A percentile compares a stretch with the other conserved stretches of the same genome.
Conservation (phyloP, 2,329 filamentous ascomycete species). For the Talaromyces sp. region DNA sequence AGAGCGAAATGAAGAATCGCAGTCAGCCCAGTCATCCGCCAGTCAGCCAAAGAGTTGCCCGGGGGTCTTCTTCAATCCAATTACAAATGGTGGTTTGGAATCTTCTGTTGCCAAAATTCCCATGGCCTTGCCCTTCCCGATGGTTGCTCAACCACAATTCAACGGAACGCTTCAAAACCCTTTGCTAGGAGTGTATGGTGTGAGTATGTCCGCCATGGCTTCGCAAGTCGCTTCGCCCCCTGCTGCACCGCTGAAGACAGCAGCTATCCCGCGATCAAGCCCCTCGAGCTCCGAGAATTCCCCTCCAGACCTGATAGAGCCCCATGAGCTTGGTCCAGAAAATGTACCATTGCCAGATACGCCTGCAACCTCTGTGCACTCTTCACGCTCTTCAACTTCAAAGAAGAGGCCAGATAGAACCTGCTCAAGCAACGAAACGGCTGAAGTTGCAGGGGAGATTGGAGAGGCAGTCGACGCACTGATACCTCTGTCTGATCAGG, state of each 20-base stretch:
- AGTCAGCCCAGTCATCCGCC: slow-evolving; percentile 1
- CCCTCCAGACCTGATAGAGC: not conserved
- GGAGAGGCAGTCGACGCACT: no score
- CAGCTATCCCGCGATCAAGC: not conserved
- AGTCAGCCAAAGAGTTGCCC: slow-evolving; percentile 9
- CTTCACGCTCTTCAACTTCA: not conserved
- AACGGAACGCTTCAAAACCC: slow-evolving; percentile 20
- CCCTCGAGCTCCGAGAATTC: not conserved
- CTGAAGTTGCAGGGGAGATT: not conserved
- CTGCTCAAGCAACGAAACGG: not conserved
- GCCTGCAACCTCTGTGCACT: not conserved
- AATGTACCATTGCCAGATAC: not conserved
- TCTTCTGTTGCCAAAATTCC: not conserved
- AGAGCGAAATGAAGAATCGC: slow-evolving; percentile 17
- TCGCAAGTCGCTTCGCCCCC: not conserved
- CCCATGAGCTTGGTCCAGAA: not conserved
- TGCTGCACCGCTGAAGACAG: not conserved
- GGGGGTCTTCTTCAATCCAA: not conserved
- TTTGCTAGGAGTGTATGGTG: slow-evolving; percentile 27
- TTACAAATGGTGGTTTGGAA: not conserved
- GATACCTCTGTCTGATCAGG: not conserved
- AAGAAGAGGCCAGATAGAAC: no score
- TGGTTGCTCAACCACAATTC: slow-evolving; percentile 22
- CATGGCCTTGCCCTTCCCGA: not conserved
- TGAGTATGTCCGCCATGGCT: slow-evolving; percentile 6